Percentiles rank a stretch among this genome's conserved stretches.
Evolutionary conservation across 352 stramenopile genomes (phyloP).

Genomic region (Thalassiosira exigua): DNA sequence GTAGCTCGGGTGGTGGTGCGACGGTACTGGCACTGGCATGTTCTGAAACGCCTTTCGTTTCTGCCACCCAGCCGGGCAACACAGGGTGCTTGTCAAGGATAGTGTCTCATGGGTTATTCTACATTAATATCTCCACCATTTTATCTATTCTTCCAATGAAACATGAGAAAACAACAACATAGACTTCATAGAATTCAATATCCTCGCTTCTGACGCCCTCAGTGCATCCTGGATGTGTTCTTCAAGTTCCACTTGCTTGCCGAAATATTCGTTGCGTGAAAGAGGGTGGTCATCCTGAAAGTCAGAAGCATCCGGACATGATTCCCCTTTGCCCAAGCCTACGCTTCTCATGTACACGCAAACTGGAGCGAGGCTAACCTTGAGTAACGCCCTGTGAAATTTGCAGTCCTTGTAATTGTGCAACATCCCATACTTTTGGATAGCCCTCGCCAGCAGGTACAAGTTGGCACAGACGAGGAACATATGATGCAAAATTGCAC

Average conservation of each 20-base stretch:
- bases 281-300: slow-evolving; percentile 6
- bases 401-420: slow-evolving; percentile 8
- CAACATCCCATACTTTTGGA: slow-evolving; percentile 8
- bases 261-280: slow-evolving; percentile 5
- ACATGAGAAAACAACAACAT: slow-evolving; percentile 6
- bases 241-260: slow-evolving; percentile 18
- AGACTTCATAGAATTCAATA: slow-evolving; percentile 25
- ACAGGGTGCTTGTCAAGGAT: too few relatives aligned
- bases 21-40: too few relatives aligned
- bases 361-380: slow-evolving; percentile 7
- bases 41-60: too few relatives aligned
- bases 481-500: slow-evolving; percentile 14
- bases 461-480: slow-evolving; percentile 3
- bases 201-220: slow-evolving; percentile 13
- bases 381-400: slow-evolving; percentile 12
- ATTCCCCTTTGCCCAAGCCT: slow-evolving; percentile 19
- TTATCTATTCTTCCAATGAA: too few relatives aligned
- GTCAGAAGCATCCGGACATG: slow-evolving; percentile 8
- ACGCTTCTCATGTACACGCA: slow-evolving; percentile 10
- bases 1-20: too few relatives aligned
- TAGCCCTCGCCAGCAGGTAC: slow-evolving; percentile 5
- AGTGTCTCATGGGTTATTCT: too few relatives aligned
- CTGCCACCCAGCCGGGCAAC: too few relatives aligned
- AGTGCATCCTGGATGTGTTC: slow-evolving; percentile 9
- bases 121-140: too few relatives aligned